Conservation (phyloP, 2,329 filamentous ascomycete species). For the Fusarium cicatricum region DNA sequence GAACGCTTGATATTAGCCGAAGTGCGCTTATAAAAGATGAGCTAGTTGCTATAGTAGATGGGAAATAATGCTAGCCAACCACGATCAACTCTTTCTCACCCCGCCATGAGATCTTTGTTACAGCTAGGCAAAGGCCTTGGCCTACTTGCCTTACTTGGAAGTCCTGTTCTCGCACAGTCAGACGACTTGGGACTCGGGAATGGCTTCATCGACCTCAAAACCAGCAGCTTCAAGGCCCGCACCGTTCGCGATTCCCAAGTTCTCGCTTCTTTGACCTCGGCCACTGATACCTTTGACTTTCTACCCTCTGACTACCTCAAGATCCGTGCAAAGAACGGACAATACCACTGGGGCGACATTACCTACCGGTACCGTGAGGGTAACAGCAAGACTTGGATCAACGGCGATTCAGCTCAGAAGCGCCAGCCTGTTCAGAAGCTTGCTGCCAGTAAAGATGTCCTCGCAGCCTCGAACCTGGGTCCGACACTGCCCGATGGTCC, state of each 20-base stretch:
- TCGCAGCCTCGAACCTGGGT: conserved; percentile 52
- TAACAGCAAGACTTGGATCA: conserved; percentile 52
- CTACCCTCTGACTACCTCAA: conserved; percentile 60
- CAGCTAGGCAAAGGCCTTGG: background rate
- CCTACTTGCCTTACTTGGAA: background rate
- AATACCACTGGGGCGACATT: conserved; percentile 67
- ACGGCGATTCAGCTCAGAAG: conserved; percentile 55
- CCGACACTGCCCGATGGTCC: conserved; percentile 52
- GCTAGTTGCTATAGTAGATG: background rate
- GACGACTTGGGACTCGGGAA: conserved; percentile 48
- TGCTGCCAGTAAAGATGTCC: conserved; percentile 21
- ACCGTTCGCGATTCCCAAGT: conserved; percentile 57
- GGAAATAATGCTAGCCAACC: background rate
- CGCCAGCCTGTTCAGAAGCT: conserved; percentile 43
- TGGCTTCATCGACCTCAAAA: conserved; percentile 52
- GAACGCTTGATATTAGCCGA: background rate
- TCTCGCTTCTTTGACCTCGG: conserved; percentile 56
- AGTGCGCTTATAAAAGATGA: conserved; percentile 8
- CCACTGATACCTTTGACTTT: conserved; percentile 59
- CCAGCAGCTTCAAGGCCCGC: conserved; percentile 52
- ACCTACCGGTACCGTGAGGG: conserved; percentile 61
- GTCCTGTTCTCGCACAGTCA: conserved; percentile 1
- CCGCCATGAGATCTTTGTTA: conserved; percentile 8
- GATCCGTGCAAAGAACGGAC: conserved; percentile 56
- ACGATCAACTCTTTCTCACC: background rate